Conservation (phyloP, 768 basidiomycete genomes). For the Paxillus ammoniavirescens region DNA sequence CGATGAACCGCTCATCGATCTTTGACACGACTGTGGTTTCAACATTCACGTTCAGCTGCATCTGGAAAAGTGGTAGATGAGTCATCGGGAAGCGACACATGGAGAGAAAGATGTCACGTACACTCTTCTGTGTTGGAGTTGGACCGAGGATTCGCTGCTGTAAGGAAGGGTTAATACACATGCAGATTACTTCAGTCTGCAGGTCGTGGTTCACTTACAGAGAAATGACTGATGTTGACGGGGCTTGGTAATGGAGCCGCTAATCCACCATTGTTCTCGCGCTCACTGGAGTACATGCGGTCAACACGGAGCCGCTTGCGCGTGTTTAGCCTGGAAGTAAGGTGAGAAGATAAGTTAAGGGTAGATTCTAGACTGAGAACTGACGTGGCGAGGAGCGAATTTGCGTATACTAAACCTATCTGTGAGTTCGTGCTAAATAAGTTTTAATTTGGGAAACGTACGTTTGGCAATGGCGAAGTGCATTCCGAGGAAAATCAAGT, state of each 20-base stretch:
- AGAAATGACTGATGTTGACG: slow-evolving; percentile 19
- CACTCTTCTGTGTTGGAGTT: slow-evolving; percentile 17
- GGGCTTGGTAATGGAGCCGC: slow-evolving; percentile 12
- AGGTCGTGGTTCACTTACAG: slow-evolving; percentile 11
- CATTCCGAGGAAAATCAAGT: slow-evolving; percentile 35
- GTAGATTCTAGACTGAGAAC: not conserved
- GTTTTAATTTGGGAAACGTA: slow-evolving; percentile 7
- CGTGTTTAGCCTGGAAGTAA: slow-evolving; percentile 23
- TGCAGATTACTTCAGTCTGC: not conserved
- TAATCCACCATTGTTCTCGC: slow-evolving; percentile 17
- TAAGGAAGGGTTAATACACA: not conserved
- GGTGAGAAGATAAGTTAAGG: not conserved
- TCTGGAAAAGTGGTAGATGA: not conserved
- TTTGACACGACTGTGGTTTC: slow-evolving; percentile 33
- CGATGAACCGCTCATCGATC: slow-evolving; percentile 22
- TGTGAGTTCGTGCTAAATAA: not conserved
- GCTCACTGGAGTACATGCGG: slow-evolving; percentile 25
- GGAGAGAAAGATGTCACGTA: slow-evolving; percentile 8
- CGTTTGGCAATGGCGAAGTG: slow-evolving; percentile 35
- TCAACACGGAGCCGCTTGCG: slow-evolving; percentile 31
- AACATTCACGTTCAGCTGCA: slow-evolving; percentile 32
- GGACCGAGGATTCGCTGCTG: slow-evolving; percentile 26
- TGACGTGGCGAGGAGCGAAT: slow-evolving; percentile 34
- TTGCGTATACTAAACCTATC: slow-evolving; percentile 26
- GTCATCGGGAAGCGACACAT: not conserved